Evolutionary conservation across 1,284 basidiomycete genomes (phyloP), one percentile per base, ranked within the genome.

Genomic region (Ceratobasidium sp.): DNA sequence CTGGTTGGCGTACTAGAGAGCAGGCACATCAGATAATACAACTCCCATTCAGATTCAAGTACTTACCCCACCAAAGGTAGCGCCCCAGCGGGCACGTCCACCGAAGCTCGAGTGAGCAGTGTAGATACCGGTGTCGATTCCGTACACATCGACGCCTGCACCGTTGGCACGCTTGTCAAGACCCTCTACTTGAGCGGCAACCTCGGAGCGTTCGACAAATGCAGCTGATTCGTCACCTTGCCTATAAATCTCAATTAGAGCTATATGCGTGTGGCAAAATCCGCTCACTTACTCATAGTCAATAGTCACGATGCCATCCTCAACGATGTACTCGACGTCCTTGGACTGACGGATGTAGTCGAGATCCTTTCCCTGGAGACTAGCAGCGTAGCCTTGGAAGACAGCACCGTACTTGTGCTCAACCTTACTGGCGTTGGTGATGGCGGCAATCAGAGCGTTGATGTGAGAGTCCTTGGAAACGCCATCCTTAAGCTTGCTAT

Each of bases 121-220:
- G 55, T 68, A 62, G 20, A 69, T 68, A 40, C 70, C 82, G 34
- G 68, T 64, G 34, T 69, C 68, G 31, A 69, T 50, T 15, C 60
- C 55, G 32, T 69, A 69, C 1, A 69, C 52, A 25, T 49, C 56
- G 13, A 58, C 68, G 4, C 68, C 68, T n/a, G 42, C 40, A 10
- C 68, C 68, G n/a, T 56, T 57, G n/a, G 55, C 25, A 31, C 42
- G 42, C 15, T 65, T 25, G 29, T 50, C 31, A 1, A 47, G 17
- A 49, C 17, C 13, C 32, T 42, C n/a, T 7, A 22, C 34, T n/a
- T 54, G 3, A 25, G 55, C 8, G 2, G 35, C 8, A 8, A 17
- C 32, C 12, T 27, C 34, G 31, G 29, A 34, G 17, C 38, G 38
- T 17, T 32, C 45, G 17, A 31, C 5, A 7, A 49, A 8, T 6